phyloP scores from a whole-genome alignment of 331 rosid species.

The Rosa hybrid region DNA sequence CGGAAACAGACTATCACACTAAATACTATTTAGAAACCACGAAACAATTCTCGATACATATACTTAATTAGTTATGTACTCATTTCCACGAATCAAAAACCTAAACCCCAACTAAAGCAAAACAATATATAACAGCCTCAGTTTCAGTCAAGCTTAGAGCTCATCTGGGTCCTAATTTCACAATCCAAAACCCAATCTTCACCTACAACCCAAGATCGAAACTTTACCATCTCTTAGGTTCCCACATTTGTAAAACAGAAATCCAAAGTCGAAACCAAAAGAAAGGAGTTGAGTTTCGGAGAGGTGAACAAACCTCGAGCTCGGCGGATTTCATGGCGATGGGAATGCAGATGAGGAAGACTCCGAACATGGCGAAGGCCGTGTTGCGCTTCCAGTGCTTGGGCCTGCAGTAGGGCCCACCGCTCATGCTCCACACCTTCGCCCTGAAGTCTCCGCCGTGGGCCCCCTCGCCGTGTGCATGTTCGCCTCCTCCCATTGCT shows the following conservation, averaged over 20 bases:
- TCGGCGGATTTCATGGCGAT: slow-evolving; percentile 93
- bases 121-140: neutral
- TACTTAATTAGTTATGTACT: neutral
- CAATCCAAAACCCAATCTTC: slow-evolving; percentile 1
- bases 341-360: slow-evolving; percentile 86
- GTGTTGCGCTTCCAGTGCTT: slow-evolving; percentile 97
- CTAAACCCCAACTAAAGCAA: neutral
- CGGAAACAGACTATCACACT: neutral
- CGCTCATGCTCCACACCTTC: slow-evolving; percentile 95
- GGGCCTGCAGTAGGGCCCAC: slow-evolving; percentile 91
- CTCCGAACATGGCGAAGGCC: slow-evolving; percentile 84
- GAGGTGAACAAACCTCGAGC: slow-evolving; percentile 64
- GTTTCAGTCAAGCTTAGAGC: neutral
- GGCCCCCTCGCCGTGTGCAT: slow-evolving; percentile 43
- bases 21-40: neutral
- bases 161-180: neutral
- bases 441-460: slow-evolving; percentile 74
- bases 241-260: slow-evolving; percentile 1
- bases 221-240: neutral
- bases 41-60: no score
- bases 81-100: neutral
- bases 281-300: neutral
- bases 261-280: neutral
- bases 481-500: slow-evolving; percentile 89
- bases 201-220: neutral